phyloP scores from a whole-genome alignment of 495 filamentous ascomycete genomes.

The Trypethelium eluteriae region DNA sequence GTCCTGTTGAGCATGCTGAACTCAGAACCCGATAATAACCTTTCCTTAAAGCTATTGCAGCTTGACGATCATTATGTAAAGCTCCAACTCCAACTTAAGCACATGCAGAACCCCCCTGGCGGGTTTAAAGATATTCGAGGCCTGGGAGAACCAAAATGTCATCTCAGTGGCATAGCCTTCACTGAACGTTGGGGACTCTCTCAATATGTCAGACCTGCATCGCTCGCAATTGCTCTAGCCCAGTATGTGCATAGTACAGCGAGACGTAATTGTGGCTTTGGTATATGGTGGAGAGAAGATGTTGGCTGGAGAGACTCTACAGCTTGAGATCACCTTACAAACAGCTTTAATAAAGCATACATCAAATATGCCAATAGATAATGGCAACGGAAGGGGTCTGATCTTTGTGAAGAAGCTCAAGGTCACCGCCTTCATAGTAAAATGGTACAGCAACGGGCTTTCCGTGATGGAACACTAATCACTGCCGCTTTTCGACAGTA shows the following conservation, averaged over 20 bases:
- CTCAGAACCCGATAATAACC: constrained; percentile 20
- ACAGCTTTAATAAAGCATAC: constrained; percentile 31
- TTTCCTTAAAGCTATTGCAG: constrained; percentile 20
- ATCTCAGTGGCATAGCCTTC: constrained; percentile 48
- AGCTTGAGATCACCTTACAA: constrained; percentile 27
- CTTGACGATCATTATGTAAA: constrained; percentile 27
- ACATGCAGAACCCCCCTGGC: constrained; percentile 46
- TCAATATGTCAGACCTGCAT: constrained; percentile 54
- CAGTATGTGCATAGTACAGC: constrained; percentile 35
- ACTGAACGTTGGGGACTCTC: constrained; percentile 55
- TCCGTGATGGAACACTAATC: constrained; percentile 34
- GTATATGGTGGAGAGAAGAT: constrained; percentile 21
- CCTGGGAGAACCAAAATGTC: constrained; percentile 56
- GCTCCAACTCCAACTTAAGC: constrained; percentile 27
- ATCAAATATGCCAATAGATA: constrained; percentile 40
- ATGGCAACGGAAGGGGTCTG: constrained; percentile 44
- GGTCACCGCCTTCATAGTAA: constrained; percentile 57
- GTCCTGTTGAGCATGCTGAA: constrained; percentile 30
- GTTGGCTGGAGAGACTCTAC: constrained; percentile 34
- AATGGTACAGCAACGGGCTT: constrained; percentile 45
- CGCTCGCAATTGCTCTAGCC: constrained; percentile 44
- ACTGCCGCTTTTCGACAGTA: constrained; percentile 30
- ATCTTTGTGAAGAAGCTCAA: constrained; percentile 48
- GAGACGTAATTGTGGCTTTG: constrained; percentile 33
- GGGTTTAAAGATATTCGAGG: constrained; percentile 43